These are phyloP conservation scores for Haberlea rhodopensis DNA, from an alignment of 257 asterid genomes.

Conservation along the genomic window DNA sequence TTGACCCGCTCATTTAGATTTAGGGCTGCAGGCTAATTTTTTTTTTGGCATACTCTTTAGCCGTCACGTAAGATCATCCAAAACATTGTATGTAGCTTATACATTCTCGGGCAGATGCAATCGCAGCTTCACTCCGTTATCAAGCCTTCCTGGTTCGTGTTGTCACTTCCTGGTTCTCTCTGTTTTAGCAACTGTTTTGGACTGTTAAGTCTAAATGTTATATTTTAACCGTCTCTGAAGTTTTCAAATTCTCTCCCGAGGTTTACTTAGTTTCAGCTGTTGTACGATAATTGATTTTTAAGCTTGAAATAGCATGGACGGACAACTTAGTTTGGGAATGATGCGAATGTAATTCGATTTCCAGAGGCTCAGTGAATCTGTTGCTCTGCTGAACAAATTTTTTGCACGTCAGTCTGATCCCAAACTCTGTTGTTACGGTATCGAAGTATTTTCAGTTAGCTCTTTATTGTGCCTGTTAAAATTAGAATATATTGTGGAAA, in stretches of 20 bases:
- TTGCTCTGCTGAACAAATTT: background rate
- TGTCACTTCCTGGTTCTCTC: no score
- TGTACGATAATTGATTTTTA: background rate
- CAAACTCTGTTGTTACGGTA: background rate
- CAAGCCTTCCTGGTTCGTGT: no score
- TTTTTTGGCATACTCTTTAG: no score
- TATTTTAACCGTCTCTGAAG: no score
- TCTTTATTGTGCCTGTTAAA: background rate
- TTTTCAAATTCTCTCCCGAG: background rate
- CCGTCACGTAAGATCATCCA: no score
- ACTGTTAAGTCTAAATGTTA: no score
- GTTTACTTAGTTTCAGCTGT: background rate
- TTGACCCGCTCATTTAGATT: no score
- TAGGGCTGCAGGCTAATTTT: no score
- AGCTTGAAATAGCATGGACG: background rate
- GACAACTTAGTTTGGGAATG: background rate
- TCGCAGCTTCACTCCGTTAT: no score
- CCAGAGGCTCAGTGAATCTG: background rate
- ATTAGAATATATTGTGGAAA: background rate
- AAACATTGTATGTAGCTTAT: no score
- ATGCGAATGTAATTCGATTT: background rate
- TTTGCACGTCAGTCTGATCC: background rate
- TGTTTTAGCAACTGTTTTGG: no score
- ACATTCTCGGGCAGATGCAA: no score
- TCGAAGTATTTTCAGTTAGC: background rate